Conservation (phyloP, 2,329 filamentous ascomycete species). For the Xylariaceae sp. region DNA sequence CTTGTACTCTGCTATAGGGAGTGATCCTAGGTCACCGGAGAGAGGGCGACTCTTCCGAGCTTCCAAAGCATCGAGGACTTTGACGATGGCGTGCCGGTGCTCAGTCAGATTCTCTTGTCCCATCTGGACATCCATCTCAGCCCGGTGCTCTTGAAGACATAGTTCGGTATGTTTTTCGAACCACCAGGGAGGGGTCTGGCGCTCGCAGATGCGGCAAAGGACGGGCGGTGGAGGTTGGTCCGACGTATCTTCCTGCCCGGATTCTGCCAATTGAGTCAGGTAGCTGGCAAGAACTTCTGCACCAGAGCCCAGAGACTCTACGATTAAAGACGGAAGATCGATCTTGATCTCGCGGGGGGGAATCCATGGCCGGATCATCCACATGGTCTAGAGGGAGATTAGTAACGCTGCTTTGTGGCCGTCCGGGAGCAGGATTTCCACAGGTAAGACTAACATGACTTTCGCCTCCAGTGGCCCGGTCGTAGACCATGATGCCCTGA, state of each 20-base stretch:
- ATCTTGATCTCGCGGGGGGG: slow-evolving; percentile 90
- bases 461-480: slow-evolving; percentile 75
- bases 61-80: slow-evolving; percentile 86
- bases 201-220: slow-evolving; percentile 93
- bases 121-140: slow-evolving; percentile 97
- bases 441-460: slow-evolving; percentile 67
- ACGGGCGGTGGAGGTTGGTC: slow-evolving; percentile 79
- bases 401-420: slow-evolving; percentile 17
- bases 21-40: slow-evolving; percentile 43
- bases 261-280: slow-evolving; percentile 80
- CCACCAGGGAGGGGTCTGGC: slow-evolving; percentile 98
- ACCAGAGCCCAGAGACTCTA: slow-evolving; percentile 88
- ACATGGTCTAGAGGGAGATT: slow-evolving; percentile 70
- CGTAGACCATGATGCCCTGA: slow-evolving; percentile 97
- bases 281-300: slow-evolving; percentile 93
- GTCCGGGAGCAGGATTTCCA: not conserved
- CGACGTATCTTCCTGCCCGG: slow-evolving; percentile 65
- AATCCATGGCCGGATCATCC: slow-evolving; percentile 95
- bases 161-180: slow-evolving; percentile 98
- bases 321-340: slow-evolving; percentile 79
- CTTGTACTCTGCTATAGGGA: slow-evolving; percentile 73
- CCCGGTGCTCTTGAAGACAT: slow-evolving; percentile 89
- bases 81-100: slow-evolving; percentile 90
- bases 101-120: slow-evolving; percentile 87
- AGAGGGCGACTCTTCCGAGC: slow-evolving; percentile 61